Base-by-base conservation (phyloP, 345 rosid species). In the Capsella bursapastoris region DNA sequence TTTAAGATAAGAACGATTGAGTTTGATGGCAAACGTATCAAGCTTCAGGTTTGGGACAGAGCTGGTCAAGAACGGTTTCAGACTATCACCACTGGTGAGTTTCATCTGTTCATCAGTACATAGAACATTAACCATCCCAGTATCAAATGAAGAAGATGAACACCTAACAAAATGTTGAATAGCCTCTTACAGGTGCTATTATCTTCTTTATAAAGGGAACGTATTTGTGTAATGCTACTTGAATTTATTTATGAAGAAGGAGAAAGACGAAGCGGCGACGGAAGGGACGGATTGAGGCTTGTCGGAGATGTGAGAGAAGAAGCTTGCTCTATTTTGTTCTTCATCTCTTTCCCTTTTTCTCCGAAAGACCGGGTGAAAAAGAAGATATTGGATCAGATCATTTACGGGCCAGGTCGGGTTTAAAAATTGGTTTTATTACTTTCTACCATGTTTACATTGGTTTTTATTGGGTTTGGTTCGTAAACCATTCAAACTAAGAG, bases 51-150 rank as follows among this genome's bases (percentile, higher is more conserved):
- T 64, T 93, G 98, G 98, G 98, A 93, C 74, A 93, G 97, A 0
- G 98, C 98, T 73, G 98, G 98, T 76, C 98, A 93, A 77, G 97
- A 93, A 72, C 90, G 96, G 25, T 93, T 93, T 59, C 83, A 97
- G 70, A 93, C 96, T 13, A 93, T 93, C 78, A 93, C 97, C 49
- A 92, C 95, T 51, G 81, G 97, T 84, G 32, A 78, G 80, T 34
- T 18, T 59, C 66, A 35, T 63, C 64, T 52, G 31, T 66, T 45
- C 60, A 64, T 50, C 34, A 13, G 11, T 41, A 61, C 22, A 28
- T 29, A 10, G 22, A 28, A 34, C 16, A 29, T 31, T 61, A 4
- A 28, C 52, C 18, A 27, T 6, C 29, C 1, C 15, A 51, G 0
- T 61, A 49, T 7, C 7, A 51, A 66, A 55, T 44, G 59, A 76